Base-by-base conservation (phyloP, 2,329 filamentous ascomycete genomes). In the Fonsecaea erecta region DNA sequence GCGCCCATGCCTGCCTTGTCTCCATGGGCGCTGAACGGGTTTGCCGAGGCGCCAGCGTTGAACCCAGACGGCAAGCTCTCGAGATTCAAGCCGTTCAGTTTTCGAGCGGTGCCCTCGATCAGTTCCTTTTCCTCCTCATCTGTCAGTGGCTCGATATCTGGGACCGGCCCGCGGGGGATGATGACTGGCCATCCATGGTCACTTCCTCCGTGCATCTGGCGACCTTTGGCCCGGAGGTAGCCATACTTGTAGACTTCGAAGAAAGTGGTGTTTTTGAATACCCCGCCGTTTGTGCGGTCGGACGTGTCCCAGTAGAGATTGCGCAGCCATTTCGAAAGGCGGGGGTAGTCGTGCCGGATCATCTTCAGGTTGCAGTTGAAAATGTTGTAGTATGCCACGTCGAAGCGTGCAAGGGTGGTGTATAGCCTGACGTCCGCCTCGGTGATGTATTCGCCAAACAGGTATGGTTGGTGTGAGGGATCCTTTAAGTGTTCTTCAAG, bases 371-470 rank as follows among this genome's bases (percentile, higher is more conserved):
- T 90, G 70, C 86, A 89, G 79, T 90, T 90, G 83, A 94, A 94
- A 78, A 93, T 89, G 75, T 91, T 88, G 68, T 94, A 88, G 76
- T 94, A 94, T 69, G 90, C 88, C 48, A 84, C 79, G 69, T 91
- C 89, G 68, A 90, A 90, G 1, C 88, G 84, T 59, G 88, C 82
- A 40, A 90, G 80, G 0, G 88, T 90, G 21, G 88, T 85, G 71
- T 85, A 89, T 74, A 95, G 79, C 48, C 91, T 78, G 55, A 95
- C 83, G 74, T 95, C 92, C 0, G 88, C 90, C 79, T 96, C 92
- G 1, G 92, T 95, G 68, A 96, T 79, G 35, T 82, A 74, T 53
- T 87, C 79, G 3, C 92, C 92, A 62, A 93, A 92, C 70, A 91
- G 87, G 73, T 86, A 96, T 0, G 90, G 90, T 28, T 82, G 76